phyloP scores from a whole-genome alignment of 1,284 basidiomycete genomes.

The Violaceomyces palustris region DNA sequence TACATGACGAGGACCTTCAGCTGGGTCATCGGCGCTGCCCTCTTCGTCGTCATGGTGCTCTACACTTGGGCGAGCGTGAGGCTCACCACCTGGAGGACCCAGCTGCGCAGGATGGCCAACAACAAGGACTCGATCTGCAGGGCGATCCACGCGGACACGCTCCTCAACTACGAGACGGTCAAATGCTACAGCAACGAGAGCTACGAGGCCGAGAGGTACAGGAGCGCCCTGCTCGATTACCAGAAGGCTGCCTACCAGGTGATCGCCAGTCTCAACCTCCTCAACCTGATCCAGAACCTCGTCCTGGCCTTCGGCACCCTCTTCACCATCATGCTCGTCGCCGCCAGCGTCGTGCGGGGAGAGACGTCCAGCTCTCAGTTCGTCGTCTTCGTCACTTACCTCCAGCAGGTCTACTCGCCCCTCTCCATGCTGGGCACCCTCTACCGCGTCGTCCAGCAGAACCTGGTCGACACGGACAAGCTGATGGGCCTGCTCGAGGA shows the following conservation, averaged over 20 bases:
- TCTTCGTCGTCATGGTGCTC: conserved; percentile 69
- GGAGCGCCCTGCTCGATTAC: conserved; percentile 68
- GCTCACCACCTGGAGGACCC: conserved; percentile 68
- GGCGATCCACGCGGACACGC: conserved; percentile 43
- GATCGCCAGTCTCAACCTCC: conserved; percentile 41
- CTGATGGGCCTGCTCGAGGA: conserved; percentile 52
- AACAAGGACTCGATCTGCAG: conserved; percentile 42
- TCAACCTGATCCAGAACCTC: conserved; percentile 46
- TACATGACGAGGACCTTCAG: conserved; percentile 63
- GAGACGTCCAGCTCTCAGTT: conserved; percentile 58
- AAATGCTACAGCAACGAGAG: conserved; percentile 79
- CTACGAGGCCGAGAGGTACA: conserved; percentile 71
- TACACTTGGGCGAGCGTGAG: conserved; percentile 67
- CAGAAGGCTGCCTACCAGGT: conserved; percentile 71
- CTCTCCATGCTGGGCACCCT: conserved; percentile 44
- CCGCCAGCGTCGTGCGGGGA: conserved; percentile 27
- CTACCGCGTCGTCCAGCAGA: conserved; percentile 52
- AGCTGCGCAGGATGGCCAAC: conserved; percentile 57
- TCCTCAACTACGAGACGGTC: conserved; percentile 52
- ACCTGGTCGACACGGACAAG: conserved; percentile 61
- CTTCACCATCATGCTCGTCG: conserved; percentile 35
- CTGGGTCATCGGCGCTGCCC: conserved; percentile 68
- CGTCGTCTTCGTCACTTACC: conserved; percentile 73
- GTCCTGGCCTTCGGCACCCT: conserved; percentile 46
- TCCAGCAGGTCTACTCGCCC: conserved; percentile 62